Conservation (phyloP, 306 rosid genomes). For the Heteromeles arbutifolia region DNA sequence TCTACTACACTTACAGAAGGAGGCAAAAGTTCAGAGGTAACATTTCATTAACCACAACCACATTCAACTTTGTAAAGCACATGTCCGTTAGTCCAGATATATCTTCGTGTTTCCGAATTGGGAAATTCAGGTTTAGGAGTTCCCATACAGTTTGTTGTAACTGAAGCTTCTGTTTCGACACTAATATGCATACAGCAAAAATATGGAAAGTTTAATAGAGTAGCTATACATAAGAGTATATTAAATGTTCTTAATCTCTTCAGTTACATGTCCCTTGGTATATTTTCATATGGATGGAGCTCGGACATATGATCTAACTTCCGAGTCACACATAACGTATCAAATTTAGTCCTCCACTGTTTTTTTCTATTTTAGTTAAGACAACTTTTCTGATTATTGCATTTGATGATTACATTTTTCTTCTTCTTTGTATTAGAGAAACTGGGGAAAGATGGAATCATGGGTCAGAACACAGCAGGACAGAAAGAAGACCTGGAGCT, state of each 20-base stretch:
- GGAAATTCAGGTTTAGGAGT: background rate
- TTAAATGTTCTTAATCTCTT: background rate
- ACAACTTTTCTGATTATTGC: no score
- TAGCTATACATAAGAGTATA: background rate
- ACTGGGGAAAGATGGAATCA: background rate
- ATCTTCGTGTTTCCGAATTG: background rate
- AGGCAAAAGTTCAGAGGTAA: slow-evolving; percentile 15
- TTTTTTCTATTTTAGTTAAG: background rate
- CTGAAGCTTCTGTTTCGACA: background rate
- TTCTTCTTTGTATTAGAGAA: background rate
- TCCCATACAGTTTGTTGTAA: background rate
- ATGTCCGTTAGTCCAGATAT: background rate
- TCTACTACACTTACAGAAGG: slow-evolving; percentile 8
- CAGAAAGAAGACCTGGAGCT: slow-evolving; percentile 28
- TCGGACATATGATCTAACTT: background rate
- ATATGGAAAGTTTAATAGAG: background rate
- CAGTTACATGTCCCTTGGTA: background rate
- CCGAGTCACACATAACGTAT: background rate
- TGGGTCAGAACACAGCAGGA: background rate
- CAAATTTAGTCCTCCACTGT: background rate
- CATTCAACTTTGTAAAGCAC: background rate
- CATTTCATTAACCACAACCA: background rate
- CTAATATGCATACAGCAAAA: background rate
- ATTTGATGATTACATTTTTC: background rate
- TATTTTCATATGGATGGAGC: background rate